These are phyloP conservation scores for Neopestalotiopsis sp. DNA, from an alignment of 2,329 filamentous ascomycete genomes.

Conservation along the genomic window DNA sequence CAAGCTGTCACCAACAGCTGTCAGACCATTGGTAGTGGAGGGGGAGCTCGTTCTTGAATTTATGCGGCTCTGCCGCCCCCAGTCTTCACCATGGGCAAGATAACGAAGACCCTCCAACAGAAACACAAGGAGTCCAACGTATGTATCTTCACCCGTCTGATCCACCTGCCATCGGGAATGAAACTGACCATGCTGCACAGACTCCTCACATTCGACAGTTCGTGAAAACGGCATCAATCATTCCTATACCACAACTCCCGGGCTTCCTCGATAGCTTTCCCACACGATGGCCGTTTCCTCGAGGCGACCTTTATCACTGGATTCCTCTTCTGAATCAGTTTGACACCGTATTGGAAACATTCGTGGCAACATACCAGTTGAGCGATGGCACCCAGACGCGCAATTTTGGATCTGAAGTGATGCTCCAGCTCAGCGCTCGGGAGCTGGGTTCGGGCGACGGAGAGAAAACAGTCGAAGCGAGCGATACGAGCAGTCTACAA, in stretches of 20 bases:
- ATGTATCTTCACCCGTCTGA: slow-evolving; percentile 37
- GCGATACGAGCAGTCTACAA: slow-evolving; percentile 60
- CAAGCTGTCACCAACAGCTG: slow-evolving; percentile 48
- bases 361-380: slow-evolving; percentile 81
- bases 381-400: slow-evolving; percentile 79
- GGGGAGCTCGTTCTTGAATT: slow-evolving; percentile 53
- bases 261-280: slow-evolving; percentile 81
- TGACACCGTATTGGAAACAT: slow-evolving; percentile 83
- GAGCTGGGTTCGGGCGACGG: slow-evolving; percentile 56
- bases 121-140: slow-evolving; percentile 74
- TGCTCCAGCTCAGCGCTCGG: slow-evolving; percentile 59
- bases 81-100: slow-evolving; percentile 69
- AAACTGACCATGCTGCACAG: slow-evolving; percentile 52
- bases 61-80: slow-evolving; percentile 64
- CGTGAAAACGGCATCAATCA: slow-evolving; percentile 71
- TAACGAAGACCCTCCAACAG: slow-evolving; percentile 69
- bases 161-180: slow-evolving; percentile 13
- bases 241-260: slow-evolving; percentile 78
- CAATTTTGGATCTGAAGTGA: slow-evolving; percentile 72
- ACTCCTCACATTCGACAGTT: slow-evolving; percentile 88
- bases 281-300: slow-evolving; percentile 90
- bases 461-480: slow-evolving; percentile 40
- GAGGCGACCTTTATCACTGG: slow-evolving; percentile 98
- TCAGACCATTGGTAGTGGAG: slow-evolving; percentile 57
- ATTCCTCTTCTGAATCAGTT: slow-evolving; percentile 93